Evolutionary conservation across 257 asterid genomes (phyloP).

Genomic region (Jacaranda copaia): DNA sequence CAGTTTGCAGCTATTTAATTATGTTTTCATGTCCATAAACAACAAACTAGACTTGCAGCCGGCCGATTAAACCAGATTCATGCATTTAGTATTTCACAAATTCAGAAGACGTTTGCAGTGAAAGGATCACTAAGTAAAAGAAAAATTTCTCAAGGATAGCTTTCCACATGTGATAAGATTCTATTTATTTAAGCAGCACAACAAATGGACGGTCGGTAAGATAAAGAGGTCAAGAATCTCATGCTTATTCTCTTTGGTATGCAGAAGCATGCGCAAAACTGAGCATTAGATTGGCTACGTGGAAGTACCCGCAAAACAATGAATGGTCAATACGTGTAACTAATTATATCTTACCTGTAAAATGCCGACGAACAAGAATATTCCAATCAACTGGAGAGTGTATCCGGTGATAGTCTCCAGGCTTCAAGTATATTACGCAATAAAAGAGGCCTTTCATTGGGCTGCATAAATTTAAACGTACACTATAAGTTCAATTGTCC

Average conservation of each 20-base stretch:
- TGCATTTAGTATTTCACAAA: slow-evolving; percentile 20
- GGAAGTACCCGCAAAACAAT: slow-evolving; percentile 2
- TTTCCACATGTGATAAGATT: slow-evolving; percentile 17
- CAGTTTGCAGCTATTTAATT: slow-evolving; percentile 19
- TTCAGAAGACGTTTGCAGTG: slow-evolving; percentile 8
- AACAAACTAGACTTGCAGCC: slow-evolving; percentile 22
- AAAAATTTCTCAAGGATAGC: neutral
- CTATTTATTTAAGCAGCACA: slow-evolving; percentile 23
- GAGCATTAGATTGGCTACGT: slow-evolving; percentile 12
- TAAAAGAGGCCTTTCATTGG: slow-evolving; percentile 88
- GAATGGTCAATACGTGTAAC: neutral
- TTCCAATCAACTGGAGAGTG: slow-evolving; percentile 98
- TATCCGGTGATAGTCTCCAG: slow-evolving; percentile 96
- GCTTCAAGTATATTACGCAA: slow-evolving; percentile 95
- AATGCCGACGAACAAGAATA: slow-evolving; percentile 79
- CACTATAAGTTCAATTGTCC: slow-evolving; percentile 23
- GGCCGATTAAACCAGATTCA: slow-evolving; percentile 20
- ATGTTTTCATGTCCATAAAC: slow-evolving; percentile 31
- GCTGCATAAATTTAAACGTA: slow-evolving; percentile 53
- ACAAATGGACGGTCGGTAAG: slow-evolving; percentile 4
- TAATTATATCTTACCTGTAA: slow-evolving; percentile 62
- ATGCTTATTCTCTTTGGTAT: slow-evolving; percentile 11
- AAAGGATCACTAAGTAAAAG: slow-evolving; percentile 13
- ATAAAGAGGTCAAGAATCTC: slow-evolving; percentile 32
- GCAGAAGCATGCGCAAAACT: slow-evolving; percentile 25